A percentile compares a stretch with the other conserved stretches of the same genome.
phyloP scores from a whole-genome alignment of 2,329 filamentous ascomycete genomes.

The Exophiala spinifera region DNA sequence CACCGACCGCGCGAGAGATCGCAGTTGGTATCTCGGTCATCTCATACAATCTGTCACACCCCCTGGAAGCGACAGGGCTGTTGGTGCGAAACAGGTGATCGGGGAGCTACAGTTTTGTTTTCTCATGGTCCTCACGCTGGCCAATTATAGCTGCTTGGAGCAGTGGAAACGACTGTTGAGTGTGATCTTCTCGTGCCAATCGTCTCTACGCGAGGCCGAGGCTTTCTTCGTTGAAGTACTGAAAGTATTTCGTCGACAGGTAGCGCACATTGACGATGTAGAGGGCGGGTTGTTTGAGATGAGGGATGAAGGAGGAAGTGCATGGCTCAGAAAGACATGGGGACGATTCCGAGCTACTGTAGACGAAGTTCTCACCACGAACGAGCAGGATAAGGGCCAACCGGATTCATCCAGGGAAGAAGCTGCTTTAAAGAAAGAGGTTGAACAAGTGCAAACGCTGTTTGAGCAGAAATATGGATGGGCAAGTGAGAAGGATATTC shows the following conservation, averaged over 20 bases:
- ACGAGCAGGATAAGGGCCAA: conserved; percentile 33
- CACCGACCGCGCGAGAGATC: conserved; percentile 60
- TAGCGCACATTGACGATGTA: conserved; percentile 56
- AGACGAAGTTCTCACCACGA: conserved; percentile 43
- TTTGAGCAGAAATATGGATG: conserved; percentile 56
- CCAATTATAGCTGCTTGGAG: conserved; percentile 64
- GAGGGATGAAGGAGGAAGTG: conserved; percentile 48
- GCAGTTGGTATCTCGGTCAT: conserved; percentile 59
- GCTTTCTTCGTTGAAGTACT: conserved; percentile 54
- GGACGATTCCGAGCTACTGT: conserved; percentile 52
- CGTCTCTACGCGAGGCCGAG: conserved; percentile 48
- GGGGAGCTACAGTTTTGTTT: conserved; percentile 64
- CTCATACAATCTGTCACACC: conserved; percentile 40
- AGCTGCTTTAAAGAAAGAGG: conserved; percentile 46
- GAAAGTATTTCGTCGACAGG: conserved; percentile 50
- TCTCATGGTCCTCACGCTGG: conserved; percentile 60
- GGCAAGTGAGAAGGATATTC: conserved; percentile 52
- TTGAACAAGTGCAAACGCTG: conserved; percentile 55
- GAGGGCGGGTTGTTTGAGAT: conserved; percentile 62
- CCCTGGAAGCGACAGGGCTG: conserved; percentile 31
- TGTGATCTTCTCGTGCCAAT: conserved; percentile 56
- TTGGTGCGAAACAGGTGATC: conserved; percentile 43
- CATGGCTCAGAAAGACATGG: conserved; percentile 53
- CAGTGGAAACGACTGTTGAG: conserved; percentile 62
- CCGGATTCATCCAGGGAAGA: background rate